Evolutionary conservation across 768 basidiomycete species (phyloP), one percentile per base, ranked within the genome.

Genomic region (Termitomyces sp.): DNA sequence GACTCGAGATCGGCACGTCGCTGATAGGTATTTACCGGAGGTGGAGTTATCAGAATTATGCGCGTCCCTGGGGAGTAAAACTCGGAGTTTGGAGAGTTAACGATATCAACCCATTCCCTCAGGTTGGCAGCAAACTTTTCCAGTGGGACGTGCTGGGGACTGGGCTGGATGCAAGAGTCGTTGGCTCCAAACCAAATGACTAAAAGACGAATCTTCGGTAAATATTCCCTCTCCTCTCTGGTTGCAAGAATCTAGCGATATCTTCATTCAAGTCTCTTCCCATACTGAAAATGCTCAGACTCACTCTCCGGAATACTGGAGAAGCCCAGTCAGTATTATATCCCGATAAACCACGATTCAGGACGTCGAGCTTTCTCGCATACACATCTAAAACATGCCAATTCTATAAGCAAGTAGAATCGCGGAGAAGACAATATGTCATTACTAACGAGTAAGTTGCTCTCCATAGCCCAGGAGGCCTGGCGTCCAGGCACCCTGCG

Each of bases 151-250:
- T 93, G 88, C 66, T 96, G 94, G 16, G 76, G 71, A 20, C 80
- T 84, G 0, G 81, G 81, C 29, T 73, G 69, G 51, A 90, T 75
- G 62, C 81, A 83, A 6, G 94, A 83, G 69, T 98, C 94, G 72
- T 98, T 98, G 16, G 87, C 86, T 49, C 94, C 94, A 59, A 91
- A 90, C 92, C 92, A 97, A 66, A 96, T 84, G 6, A 83, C 83
- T 58, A 95, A 75, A n/a, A 95, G 70, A 42, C 82, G 83, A 36
- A 94, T 77, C 46, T 77, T 82, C 8, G 88, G 86, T 37, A 76
- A 74, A 52, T 78, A 71, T 22, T 69, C 64, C 54, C 74, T 77
- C 56, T 79, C 78, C 6, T 75, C 64, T 61, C 71, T 76, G 58
- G 77, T 82, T 15, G 85, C 82, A 54, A 93, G 74, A 60, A 82